Conservation (phyloP, 116 monocot species). For the Iris pallida region DNA sequence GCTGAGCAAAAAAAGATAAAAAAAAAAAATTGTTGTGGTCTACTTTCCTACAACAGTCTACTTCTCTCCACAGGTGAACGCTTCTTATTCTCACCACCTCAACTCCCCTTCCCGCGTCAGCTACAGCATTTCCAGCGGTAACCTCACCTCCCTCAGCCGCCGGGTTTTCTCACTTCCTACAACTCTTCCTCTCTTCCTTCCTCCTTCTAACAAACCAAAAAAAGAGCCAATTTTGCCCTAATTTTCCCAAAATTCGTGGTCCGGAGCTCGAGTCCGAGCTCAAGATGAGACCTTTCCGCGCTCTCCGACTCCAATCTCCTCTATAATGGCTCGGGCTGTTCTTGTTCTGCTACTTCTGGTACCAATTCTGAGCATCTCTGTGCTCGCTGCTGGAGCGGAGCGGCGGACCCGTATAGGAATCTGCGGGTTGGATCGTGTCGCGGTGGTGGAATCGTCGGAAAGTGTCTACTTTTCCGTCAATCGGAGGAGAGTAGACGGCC, state of each 20-base stretch:
- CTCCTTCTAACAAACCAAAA: too few species aligned
- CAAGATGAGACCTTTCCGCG: neutral
- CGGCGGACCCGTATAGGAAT: neutral
- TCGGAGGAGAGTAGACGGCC: slow-evolving; percentile 20
- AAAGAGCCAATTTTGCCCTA: too few species aligned
- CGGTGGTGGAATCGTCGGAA: slow-evolving; percentile 8
- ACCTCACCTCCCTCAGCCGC: too few species aligned
- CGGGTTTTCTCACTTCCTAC: too few species aligned
- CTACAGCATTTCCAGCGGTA: too few species aligned
- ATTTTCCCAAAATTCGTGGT: neutral
- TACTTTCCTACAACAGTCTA: too few species aligned
- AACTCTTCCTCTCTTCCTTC: too few species aligned
- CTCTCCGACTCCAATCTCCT: neutral
- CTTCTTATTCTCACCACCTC: too few species aligned
- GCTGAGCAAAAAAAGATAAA: too few species aligned
- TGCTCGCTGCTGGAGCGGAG: neutral
- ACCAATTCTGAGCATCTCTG: neutral
- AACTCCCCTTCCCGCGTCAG: too few species aligned
- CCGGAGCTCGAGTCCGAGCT: neutral
- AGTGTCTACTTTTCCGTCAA: slow-evolving; percentile 8
- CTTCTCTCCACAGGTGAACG: too few species aligned
- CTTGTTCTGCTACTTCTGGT: neutral
- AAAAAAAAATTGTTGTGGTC: too few species aligned
- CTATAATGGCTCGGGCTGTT: slow-evolving; percentile 2
- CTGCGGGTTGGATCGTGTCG: slow-evolving; percentile 26